Conservation (phyloP, 352 stramenopile species). For the Pythium grandisporangium region DNA sequence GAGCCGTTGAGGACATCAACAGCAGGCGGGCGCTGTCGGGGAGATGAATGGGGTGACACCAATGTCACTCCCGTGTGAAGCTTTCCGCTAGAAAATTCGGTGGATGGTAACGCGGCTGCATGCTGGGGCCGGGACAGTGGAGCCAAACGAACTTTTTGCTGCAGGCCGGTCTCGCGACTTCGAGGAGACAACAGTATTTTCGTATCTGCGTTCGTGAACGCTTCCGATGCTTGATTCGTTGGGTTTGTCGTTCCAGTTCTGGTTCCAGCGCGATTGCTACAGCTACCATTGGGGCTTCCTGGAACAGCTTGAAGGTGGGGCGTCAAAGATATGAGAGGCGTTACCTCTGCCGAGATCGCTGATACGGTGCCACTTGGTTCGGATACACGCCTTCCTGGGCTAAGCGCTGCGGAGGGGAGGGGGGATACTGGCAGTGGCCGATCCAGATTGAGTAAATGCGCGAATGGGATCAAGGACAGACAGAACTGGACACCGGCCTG, state of each 20-base stretch:
- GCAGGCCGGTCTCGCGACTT: not conserved
- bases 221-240: too few species aligned
- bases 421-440: conserved; percentile 7
- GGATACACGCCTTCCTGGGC: too few species aligned
- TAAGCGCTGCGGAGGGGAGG: not conserved
- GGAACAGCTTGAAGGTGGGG: too few species aligned
- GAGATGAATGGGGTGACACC: not conserved
- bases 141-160: conserved; percentile 6
- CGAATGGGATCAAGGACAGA: conserved; percentile 46
- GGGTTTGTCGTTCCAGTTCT: too few species aligned
- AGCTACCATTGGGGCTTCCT: too few species aligned
- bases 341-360: not conserved
- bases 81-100: not conserved
- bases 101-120: not conserved
- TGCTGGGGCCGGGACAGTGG: not conserved
- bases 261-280: too few species aligned
- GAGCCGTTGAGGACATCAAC: not conserved
- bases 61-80: not conserved
- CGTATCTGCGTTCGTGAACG: too few species aligned
- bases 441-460: conserved; percentile 41
- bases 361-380: not conserved
- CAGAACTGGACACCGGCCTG: conserved; percentile 40
- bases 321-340: not conserved
- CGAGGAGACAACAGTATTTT: too few species aligned
- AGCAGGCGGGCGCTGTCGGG: not conserved